These are phyloP conservation scores for Porcisia hertigi DNA, from an alignment of 208 protist species.

Conservation along the genomic window DNA sequence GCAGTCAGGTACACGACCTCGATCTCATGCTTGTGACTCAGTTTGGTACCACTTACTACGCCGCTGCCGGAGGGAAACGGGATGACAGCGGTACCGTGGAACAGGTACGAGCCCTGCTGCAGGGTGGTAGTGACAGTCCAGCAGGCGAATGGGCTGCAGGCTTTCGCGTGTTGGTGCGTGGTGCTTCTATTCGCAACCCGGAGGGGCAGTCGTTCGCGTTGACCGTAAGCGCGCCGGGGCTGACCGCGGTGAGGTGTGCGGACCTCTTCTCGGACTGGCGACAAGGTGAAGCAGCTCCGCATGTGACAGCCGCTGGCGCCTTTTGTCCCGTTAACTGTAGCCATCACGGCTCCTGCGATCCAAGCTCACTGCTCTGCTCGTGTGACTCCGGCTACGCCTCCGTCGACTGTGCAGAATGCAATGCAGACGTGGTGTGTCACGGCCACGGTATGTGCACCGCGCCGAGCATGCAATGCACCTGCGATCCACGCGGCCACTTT, in stretches of 20 bases:
- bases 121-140: slow-evolving; percentile 2
- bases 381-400: slow-evolving; percentile 47
- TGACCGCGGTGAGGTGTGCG: slow-evolving; percentile 32
- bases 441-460: slow-evolving; percentile 59
- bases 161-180: slow-evolving; percentile 69
- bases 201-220: slow-evolving; percentile 56
- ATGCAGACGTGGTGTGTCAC: slow-evolving; percentile 56
- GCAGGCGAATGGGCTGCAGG: slow-evolving; percentile 17
- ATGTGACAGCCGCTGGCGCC: neutral
- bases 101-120: slow-evolving; percentile 44
- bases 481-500: slow-evolving; percentile 61
- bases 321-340: slow-evolving; percentile 62
- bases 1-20: slow-evolving; percentile 78
- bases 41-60: slow-evolving; percentile 50
- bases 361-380: slow-evolving; percentile 43
- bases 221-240: slow-evolving; percentile 58
- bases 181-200: slow-evolving; percentile 33
- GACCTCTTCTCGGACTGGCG: slow-evolving; percentile 17
- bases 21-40: slow-evolving; percentile 75
- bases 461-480: slow-evolving; percentile 48
- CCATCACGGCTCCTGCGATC: slow-evolving; percentile 44
- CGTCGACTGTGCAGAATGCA: slow-evolving; percentile 74
- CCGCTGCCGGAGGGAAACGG: slow-evolving; percentile 11
- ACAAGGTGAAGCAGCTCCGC: neutral
- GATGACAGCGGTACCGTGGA: slow-evolving; percentile 66